Evolutionary conservation across 2,329 filamentous ascomycete genomes (phyloP), one percentile per base, ranked within the genome.

Genomic region (Teratosphaeria zuluensis): DNA sequence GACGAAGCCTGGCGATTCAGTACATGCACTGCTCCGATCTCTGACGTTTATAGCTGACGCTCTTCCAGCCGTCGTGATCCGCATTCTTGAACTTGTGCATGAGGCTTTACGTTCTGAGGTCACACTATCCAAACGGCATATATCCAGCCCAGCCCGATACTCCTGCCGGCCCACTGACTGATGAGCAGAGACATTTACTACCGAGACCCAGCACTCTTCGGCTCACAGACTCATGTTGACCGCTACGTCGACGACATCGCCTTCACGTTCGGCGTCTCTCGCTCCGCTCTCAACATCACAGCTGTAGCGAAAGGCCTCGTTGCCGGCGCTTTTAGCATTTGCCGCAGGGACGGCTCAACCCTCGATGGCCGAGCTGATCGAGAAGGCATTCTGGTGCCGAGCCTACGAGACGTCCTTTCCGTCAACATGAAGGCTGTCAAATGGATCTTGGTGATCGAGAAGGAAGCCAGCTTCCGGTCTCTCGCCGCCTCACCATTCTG

Each of bases 401-500:
- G 75, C 6, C 64, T 78, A 2, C 75, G 74, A 55, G 77, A 79
- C 0, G 76, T 86, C 12, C 72, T 77, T 0, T 68, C 68, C 2
- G 65, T 89, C 1, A 72, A 83, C 46, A 70, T 86, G n/a, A 69
- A 70, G 0, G 60, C 66, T 1, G 72, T 81, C 1, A 75, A 76
- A 57, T 91, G 86, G 87, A 75, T 92, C 51, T 74, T 92, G 0
- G 81, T 92, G 0, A 80, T 92, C 56, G 89, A 94, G 69, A 92
- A 94, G 73, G 89, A 94, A 77, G 89, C 89, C n/a, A 87, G 85
- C 0, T 92, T 91, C 66, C 83, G 85, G 6, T 85, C 86, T 0
- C 74, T 92, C 19, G 78, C 82, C 1, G 78, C 79, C 5, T 80
- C 80, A 0, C 66, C 72, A 3, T 86, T 84, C 63, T 86, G 83